phyloP scores from a whole-genome alignment of 2,329 filamentous ascomycete genomes.

The Aspergillus bombycis region DNA sequence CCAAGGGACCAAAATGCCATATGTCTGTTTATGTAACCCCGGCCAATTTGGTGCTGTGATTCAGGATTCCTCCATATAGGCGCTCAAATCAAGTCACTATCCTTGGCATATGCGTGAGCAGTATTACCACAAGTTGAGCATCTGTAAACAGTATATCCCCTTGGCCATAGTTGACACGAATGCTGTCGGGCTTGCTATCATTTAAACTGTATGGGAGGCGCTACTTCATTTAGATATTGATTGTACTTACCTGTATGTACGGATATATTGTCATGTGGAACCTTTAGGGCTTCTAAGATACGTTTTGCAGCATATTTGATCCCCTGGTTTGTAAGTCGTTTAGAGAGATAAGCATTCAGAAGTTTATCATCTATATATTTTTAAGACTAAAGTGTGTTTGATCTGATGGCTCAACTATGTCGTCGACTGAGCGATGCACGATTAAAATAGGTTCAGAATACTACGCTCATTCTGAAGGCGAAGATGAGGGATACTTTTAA shows the following conservation, averaged over 20 bases:
- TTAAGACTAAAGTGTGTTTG: background rate
- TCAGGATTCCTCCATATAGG: conserved; percentile 29
- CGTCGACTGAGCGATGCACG: too few relatives aligned
- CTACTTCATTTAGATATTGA: background rate
- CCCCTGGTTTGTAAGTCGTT: background rate
- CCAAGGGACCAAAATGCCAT: conserved; percentile 31
- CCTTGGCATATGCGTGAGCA: conserved; percentile 18
- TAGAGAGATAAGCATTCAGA: background rate
- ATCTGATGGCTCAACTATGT: background rate
- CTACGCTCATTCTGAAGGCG: too few relatives aligned
- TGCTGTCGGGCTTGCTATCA: conserved; percentile 29
- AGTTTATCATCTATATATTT: conserved; percentile 3
- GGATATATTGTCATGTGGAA: conserved; percentile 20
- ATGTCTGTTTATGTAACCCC: conserved; percentile 31
- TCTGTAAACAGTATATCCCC: conserved; percentile 21
- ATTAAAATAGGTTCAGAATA: too few relatives aligned
- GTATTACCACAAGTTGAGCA: conserved; percentile 26
- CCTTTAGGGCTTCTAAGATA: conserved; percentile 18
- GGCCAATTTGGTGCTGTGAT: conserved; percentile 25
- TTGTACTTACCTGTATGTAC: conserved; percentile 24
- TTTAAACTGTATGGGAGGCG: conserved; percentile 3
- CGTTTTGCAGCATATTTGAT: conserved; percentile 19
- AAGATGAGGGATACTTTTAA: too few relatives aligned
- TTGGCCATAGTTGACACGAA: conserved; percentile 25
- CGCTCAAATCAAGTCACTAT: conserved; percentile 23